These are phyloP conservation scores for Jackrogersella minutella DNA, from an alignment of 495 filamentous ascomycete genomes.

Conservation along the genomic window DNA sequence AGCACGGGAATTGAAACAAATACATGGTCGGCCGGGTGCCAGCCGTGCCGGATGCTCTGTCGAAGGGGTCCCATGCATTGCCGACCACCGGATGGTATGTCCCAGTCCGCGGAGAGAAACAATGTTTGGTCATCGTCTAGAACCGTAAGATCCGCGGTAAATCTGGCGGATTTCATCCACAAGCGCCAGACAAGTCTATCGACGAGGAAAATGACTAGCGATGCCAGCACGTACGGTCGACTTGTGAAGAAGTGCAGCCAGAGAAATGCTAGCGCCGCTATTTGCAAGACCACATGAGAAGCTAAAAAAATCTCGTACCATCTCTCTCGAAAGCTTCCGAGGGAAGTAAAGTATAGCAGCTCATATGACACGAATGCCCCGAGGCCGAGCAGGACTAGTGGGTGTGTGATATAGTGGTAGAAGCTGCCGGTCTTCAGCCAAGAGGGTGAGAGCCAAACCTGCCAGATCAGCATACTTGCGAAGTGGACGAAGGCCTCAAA, in stretches of 20 bases:
- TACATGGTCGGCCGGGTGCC: slow-evolving; percentile 65
- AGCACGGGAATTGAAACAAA: slow-evolving; percentile 65
- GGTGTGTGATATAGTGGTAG: slow-evolving; percentile 46
- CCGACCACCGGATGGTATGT: slow-evolving; percentile 34
- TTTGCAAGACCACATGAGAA: slow-evolving; percentile 63
- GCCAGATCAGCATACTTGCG: slow-evolving; percentile 60
- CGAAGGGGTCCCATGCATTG: slow-evolving; percentile 17
- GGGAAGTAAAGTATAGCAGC: slow-evolving; percentile 59
- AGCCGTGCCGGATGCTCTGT: slow-evolving; percentile 57
- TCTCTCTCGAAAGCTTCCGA: slow-evolving; percentile 51
- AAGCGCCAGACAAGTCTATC: slow-evolving; percentile 67
- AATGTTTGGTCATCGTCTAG: slow-evolving; percentile 60
- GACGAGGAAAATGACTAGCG: slow-evolving; percentile 61
- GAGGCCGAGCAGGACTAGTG: slow-evolving; percentile 55
- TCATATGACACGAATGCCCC: slow-evolving; percentile 60
- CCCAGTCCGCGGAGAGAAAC: slow-evolving; percentile 53
- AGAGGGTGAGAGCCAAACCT: slow-evolving; percentile 49
- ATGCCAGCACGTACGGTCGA: slow-evolving; percentile 35
- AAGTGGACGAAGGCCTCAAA: slow-evolving; percentile 55
- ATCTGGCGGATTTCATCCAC: slow-evolving; percentile 50
- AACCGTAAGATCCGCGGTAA: slow-evolving; percentile 57
- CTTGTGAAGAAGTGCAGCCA: slow-evolving; percentile 60
- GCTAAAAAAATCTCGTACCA: slow-evolving; percentile 69
- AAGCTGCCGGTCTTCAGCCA: slow-evolving; percentile 49
- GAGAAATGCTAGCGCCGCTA: slow-evolving; percentile 59